These are phyloP conservation scores for Parathielavia hyrcaniae DNA, from an alignment of 495 filamentous ascomycete genomes.

Conservation along the genomic window DNA sequence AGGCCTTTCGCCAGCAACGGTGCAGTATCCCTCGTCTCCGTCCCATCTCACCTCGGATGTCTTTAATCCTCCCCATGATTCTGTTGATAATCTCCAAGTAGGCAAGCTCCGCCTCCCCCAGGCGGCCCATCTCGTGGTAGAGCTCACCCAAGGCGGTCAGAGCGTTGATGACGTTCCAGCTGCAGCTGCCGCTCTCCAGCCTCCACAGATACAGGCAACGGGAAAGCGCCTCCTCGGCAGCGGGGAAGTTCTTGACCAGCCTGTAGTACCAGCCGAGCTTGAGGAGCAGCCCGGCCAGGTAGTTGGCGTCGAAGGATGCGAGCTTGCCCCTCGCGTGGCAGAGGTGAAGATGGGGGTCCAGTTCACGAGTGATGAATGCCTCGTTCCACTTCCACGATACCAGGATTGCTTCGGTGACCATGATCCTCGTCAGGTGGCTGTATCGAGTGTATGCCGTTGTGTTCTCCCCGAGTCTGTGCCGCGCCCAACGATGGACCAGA, in stretches of 20 bases:
- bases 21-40: too few species aligned
- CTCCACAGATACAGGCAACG: not conserved
- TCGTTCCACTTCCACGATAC: not conserved
- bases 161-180: not conserved
- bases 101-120: not conserved
- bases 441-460: not conserved
- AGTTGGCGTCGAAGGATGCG: not conserved
- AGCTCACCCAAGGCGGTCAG: not conserved
- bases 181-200: not conserved
- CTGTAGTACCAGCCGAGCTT: not conserved
- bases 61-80: not conserved
- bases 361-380: not conserved
- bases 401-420: slow-evolving; percentile 9
- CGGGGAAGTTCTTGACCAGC: not conserved
- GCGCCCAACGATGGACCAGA: slow-evolving; percentile 23
- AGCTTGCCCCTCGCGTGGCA: not conserved
- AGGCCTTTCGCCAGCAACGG: too few species aligned
- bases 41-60: not conserved
- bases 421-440: not conserved
- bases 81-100: not conserved
- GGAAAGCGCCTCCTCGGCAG: not conserved
- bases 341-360: not conserved
- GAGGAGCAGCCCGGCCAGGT: not conserved
- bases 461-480: slow-evolving; percentile 8
- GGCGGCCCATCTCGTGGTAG: not conserved